Base-by-base conservation (phyloP, 306 rosid species). In the Pyrus bretschneideri region DNA sequence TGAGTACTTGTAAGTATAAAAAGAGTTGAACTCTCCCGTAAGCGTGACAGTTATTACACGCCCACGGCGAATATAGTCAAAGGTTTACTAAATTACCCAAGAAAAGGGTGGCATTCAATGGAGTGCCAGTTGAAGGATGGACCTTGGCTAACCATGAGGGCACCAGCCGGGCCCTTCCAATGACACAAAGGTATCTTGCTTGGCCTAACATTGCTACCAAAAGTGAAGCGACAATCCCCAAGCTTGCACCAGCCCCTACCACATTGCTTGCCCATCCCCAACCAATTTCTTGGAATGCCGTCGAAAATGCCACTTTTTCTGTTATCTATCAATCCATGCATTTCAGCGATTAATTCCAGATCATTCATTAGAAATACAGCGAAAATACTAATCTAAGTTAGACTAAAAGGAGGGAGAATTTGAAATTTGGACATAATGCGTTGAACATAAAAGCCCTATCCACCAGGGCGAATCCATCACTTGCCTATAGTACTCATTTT, bases 141-240 rank as follows among this genome's bases (percentile, higher is more conserved):
- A 94, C 97, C 85, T 86, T 89, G 84, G 98, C 96, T 63, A 94
- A 83, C 97, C 97, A 94, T 60, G 87, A 83, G 0, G 98, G 97
- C 40, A 92, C 95, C 18, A 94, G 63, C 51, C 97, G 31, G 18
- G 96, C 96, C 88, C 98, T 92, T 82, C 93, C 96, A 54, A 94
- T 89, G 2, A 91, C 97, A 85, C 97, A 94, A 75, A 94, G 96
- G 84, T 92, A 94, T 79, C 98, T 86, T 0, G 98, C 98, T 84
- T 94, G 98, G 46, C 98, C 97, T 87, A 90, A 81, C 97, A 91
- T 92, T 5, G 97, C 96, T 17, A 94, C 97, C 74, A 94, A 69
- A 4, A 94, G 91, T 76, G 98, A 94, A 72, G 98, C 96, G 74
- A 94, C 86, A 49, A 89, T 81, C 11, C 89, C 89, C 76, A 89